Conservation (phyloP, 2,329 filamentous ascomycete species). For the Aspergillus cejpii region DNA sequence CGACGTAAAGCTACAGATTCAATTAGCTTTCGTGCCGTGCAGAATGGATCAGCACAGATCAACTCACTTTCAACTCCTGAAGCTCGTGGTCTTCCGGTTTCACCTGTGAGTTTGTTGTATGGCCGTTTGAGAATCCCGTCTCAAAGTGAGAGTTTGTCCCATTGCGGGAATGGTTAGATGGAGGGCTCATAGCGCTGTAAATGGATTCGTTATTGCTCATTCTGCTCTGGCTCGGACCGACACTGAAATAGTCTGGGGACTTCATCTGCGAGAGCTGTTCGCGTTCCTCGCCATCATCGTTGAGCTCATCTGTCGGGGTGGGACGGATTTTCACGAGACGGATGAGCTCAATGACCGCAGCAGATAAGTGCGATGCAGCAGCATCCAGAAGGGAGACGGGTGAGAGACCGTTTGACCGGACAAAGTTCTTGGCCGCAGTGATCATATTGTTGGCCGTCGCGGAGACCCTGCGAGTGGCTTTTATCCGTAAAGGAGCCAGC, state of each 20-base stretch:
- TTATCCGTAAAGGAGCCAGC: conserved; percentile 54
- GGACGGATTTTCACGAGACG: conserved; percentile 74
- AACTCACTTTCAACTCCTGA: conserved; percentile 55
- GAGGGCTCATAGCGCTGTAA: conserved; percentile 67
- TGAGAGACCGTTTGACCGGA: conserved; percentile 71
- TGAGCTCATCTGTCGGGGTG: conserved; percentile 68
- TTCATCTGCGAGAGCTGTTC: conserved; percentile 57
- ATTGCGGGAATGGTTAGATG: conserved; percentile 39
- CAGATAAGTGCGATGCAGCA: conserved; percentile 81
- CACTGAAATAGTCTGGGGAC: conserved; percentile 59
- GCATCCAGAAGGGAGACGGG: conserved; percentile 92
- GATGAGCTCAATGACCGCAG: conserved; percentile 77
- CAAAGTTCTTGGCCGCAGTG: conserved; percentile 88
- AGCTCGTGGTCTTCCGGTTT: conserved; percentile 44
- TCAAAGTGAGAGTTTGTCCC: conserved; percentile 28
- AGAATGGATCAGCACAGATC: not conserved
- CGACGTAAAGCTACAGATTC: conserved; percentile 60
- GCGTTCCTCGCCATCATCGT: conserved; percentile 70
- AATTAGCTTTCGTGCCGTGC: conserved; percentile 17
- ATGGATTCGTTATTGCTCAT: conserved; percentile 64
- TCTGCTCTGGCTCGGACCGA: conserved; percentile 46
- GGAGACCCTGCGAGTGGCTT: conserved; percentile 76
- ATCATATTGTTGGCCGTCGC: conserved; percentile 92
- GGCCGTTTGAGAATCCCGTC: conserved; percentile 27
- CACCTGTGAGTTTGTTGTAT: conserved; percentile 26